phyloP scores from a whole-genome alignment of 345 rosid genomes.

The Tarenaya hassleriana region DNA sequence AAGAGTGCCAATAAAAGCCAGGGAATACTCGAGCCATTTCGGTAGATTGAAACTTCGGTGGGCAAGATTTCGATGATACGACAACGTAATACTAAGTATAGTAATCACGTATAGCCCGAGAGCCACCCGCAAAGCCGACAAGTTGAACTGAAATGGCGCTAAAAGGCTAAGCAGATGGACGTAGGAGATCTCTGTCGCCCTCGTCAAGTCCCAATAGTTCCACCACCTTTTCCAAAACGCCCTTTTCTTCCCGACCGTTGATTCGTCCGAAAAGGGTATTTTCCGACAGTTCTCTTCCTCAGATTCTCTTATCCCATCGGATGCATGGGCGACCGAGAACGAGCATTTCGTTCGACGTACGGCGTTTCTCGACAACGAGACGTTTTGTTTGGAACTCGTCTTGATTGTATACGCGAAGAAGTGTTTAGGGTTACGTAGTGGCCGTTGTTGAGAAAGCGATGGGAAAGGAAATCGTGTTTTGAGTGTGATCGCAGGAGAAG shows the following conservation, averaged over 20 bases:
- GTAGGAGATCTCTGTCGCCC: conserved; percentile 35
- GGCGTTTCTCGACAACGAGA: no score
- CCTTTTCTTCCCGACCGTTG: conserved; percentile 40
- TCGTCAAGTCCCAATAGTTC: conserved; percentile 41
- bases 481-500: no score
- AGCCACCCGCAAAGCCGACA: conserved; percentile 52
- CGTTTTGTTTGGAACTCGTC: no score
- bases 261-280: not conserved
- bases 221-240: conserved; percentile 38
- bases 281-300: conserved; percentile 7
- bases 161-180: conserved; percentile 49
- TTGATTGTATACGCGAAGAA: no score
- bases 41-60: conserved; percentile 17
- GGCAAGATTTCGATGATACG: conserved; percentile 15
- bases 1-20: conserved; percentile 18
- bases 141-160: conserved; percentile 56
- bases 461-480: no score
- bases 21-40: conserved; percentile 17
- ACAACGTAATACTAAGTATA: conserved; percentile 10
- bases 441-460: no score
- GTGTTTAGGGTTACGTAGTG: no score
- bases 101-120: conserved; percentile 14
- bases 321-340: no score
- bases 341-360: no score
- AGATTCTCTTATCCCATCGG: no score